Conservation (phyloP, 2,329 filamentous ascomycete species). For the Colletotrichum horii region DNA sequence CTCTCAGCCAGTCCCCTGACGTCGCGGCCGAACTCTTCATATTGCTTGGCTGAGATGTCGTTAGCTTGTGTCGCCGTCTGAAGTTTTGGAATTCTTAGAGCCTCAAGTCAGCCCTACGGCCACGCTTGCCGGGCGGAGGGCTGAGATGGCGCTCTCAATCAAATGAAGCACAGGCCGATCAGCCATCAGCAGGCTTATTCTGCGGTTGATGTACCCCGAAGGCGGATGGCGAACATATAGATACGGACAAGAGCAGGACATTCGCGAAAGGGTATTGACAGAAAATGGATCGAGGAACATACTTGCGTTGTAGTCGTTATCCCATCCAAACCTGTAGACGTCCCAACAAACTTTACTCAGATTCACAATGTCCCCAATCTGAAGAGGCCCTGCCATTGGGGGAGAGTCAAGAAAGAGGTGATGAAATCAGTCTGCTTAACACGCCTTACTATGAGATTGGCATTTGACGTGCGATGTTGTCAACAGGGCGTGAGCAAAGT, state of each 20-base stretch:
- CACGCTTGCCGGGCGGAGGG: background rate
- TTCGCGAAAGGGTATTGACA: background rate
- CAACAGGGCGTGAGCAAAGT: background rate
- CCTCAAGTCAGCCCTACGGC: background rate
- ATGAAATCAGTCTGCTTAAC: background rate
- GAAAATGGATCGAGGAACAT: background rate
- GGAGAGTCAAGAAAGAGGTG: background rate
- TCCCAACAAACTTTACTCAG: slow-evolving; percentile 37
- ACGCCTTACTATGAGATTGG: slow-evolving; percentile 2
- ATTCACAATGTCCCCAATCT: slow-evolving; percentile 35
- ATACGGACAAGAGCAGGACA: background rate
- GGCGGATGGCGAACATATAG: background rate
- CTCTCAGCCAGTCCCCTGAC: slow-evolving; percentile 33
- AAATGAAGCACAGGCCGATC: background rate
- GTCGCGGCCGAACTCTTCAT: slow-evolving; percentile 36
- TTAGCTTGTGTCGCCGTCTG: background rate
- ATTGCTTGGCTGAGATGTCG: slow-evolving; percentile 30
- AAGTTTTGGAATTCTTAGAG: background rate
- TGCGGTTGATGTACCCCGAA: background rate
- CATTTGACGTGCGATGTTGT: background rate
- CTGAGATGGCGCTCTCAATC: background rate
- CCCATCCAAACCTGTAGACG: slow-evolving; percentile 35
- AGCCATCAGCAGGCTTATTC: background rate
- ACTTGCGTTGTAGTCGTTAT: slow-evolving; percentile 37
- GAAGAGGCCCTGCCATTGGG: slow-evolving; percentile 22